These are phyloP conservation scores for Pseudonitzschia delicatissima DNA, from an alignment of 108 stramenopile genomes.

Conservation along the genomic window DNA sequence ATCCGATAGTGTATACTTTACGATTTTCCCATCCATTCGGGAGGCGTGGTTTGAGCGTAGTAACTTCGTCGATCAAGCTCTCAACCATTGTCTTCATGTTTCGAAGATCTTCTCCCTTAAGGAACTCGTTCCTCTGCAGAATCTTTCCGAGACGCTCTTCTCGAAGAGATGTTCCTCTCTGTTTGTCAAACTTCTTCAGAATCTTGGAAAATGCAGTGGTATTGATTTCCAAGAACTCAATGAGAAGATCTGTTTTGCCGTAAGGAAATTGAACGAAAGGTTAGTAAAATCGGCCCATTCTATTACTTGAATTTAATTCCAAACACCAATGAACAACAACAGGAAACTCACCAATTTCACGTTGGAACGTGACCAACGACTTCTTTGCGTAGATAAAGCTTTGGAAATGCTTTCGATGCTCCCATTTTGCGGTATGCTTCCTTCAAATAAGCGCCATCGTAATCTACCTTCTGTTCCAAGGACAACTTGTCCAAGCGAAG, in stretches of 20 bases:
- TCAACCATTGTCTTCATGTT: conserved; percentile 24
- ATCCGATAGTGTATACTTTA: conserved; percentile 66
- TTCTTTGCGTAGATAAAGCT: conserved; percentile 56
- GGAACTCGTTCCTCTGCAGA: conserved; percentile 31
- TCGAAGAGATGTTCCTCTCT: conserved; percentile 43
- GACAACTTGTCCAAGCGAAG: conserved; percentile 6
- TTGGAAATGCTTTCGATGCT: conserved; percentile 46
- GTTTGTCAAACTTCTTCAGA: conserved; percentile 66
- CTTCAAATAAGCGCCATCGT: conserved; percentile 35
- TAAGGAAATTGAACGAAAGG: too few relatives aligned
- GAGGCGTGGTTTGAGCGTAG: conserved; percentile 45
- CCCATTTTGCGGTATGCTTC: conserved; percentile 49
- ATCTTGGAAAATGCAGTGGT: conserved; percentile 65
- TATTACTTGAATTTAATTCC: too few relatives aligned
- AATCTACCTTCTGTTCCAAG: conserved; percentile 8
- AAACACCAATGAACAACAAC: too few relatives aligned
- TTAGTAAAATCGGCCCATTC: too few relatives aligned
- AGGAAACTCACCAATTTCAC: conserved; percentile 30
- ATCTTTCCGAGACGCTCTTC: conserved; percentile 48
- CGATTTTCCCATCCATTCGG: conserved; percentile 58
- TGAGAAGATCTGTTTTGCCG: conserved; percentile 24
- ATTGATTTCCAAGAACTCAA: conserved; percentile 60
- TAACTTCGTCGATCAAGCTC: conserved; percentile 29
- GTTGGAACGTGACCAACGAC: conserved; percentile 41
- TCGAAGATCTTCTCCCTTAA: conserved; percentile 41